Evolutionary conservation across 1,284 basidiomycete species (phyloP).

Genomic region (Ustilago nuda): DNA sequence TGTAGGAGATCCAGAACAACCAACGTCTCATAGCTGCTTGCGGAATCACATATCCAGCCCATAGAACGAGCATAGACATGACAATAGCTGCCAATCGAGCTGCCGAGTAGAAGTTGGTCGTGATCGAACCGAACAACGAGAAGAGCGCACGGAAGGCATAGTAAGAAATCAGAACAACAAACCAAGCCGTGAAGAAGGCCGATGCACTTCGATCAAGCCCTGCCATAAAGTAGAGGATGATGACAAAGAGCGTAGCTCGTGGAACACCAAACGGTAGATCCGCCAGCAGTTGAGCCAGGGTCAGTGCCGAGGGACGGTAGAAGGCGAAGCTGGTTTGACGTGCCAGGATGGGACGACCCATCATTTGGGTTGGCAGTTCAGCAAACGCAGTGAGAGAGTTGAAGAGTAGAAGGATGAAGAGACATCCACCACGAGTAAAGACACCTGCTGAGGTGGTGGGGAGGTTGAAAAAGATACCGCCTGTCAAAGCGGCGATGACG

Average conservation of each 20-base stretch:
- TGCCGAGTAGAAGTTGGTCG: slow-evolving; percentile 54
- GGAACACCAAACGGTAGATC: slow-evolving; percentile 71
- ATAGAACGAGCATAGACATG: slow-evolving; percentile 56
- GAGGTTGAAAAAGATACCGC: slow-evolving; percentile 80
- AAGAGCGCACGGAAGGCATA: slow-evolving; percentile 60
- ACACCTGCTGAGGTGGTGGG: slow-evolving; percentile 73
- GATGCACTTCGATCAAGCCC: slow-evolving; percentile 45
- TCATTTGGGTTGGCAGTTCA: slow-evolving; percentile 59
- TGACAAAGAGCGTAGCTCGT: slow-evolving; percentile 69
- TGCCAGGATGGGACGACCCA: slow-evolving; percentile 55
- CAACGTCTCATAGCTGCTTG: slow-evolving; percentile 80
- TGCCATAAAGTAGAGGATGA: slow-evolving; percentile 69
- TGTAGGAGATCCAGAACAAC: slow-evolving; percentile 78
- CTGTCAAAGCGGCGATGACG: slow-evolving; percentile 80
- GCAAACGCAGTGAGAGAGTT: slow-evolving; percentile 70
- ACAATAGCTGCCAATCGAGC: slow-evolving; percentile 59
- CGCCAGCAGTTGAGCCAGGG: slow-evolving; percentile 57
- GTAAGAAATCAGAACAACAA: slow-evolving; percentile 68
- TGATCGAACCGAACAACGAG: slow-evolving; percentile 54
- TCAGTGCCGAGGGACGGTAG: slow-evolving; percentile 64
- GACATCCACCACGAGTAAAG: slow-evolving; percentile 83
- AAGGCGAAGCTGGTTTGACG: slow-evolving; percentile 61
- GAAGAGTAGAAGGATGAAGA: slow-evolving; percentile 75
- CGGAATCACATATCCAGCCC: slow-evolving; percentile 60
- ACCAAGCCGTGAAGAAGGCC: slow-evolving; percentile 73